Evolutionary conservation across 805 yeast species (phyloP), one percentile per base, ranked within the genome.

Genomic region (Starmerella tilneyi): DNA sequence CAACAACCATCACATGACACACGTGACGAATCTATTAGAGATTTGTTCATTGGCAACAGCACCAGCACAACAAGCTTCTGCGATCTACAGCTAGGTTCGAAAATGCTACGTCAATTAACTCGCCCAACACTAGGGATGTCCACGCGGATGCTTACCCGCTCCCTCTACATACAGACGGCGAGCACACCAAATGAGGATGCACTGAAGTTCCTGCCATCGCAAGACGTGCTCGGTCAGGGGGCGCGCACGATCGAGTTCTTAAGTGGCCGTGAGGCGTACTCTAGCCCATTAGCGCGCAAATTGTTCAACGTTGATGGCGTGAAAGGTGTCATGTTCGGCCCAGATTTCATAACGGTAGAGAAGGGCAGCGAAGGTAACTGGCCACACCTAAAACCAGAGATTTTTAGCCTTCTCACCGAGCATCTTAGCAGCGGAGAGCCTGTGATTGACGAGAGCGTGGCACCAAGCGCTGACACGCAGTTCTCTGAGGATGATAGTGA

Each of bases 151-250:
- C 29, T 46, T 13, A 26, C 17, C 19, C 53, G 56, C 28, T 43
- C 43, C 20, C 35, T 63, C 49, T 63, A 59, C 47, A 85, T 85
- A 35, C 94, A 84, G 60, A 85, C 95, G 0, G 78, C 81, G 27
- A 76, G 79, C 24, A 85, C 95, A 0, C 95, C 95, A 2, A 85
- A 85, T 59, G 88, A 78, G 44, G 78, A 83, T 54, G 95, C 95
- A 0, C 63, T 85, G 46, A 85, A 85, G 68, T 85, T 85, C 56
- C 62, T 84, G 26, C 94, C 95, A 0, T 78, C 85, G 11, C 75
- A 72, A 63, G 68, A 69, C 35, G 74, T 84, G n/a, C 65, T 84
- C 15, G 81, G 81, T 3, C 70, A 67, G 17, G 75, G 76, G 33
- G 71, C 74, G 50, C 53, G 57, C 11, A 84, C 94, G 0, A 64